These are phyloP conservation scores for Colletotrichum acutatum DNA, from an alignment of 2,329 filamentous ascomycete species.

Conservation along the genomic window DNA sequence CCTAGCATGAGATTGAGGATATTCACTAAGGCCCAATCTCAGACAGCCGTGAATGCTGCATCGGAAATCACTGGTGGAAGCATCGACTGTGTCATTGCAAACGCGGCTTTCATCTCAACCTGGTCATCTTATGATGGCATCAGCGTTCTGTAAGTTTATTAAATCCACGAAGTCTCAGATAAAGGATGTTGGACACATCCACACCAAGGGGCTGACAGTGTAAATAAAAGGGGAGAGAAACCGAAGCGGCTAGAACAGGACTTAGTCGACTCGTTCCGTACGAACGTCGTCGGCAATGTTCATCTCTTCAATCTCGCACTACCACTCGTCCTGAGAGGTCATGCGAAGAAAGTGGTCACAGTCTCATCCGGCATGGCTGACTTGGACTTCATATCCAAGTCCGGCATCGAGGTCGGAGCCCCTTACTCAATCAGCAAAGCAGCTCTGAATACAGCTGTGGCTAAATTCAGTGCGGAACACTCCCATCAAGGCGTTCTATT, in stretches of 20 bases:
- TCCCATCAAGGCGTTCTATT: constrained; percentile 62
- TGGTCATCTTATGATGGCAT: neutral
- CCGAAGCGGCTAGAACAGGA: constrained; percentile 10
- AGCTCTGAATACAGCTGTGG: constrained; percentile 61
- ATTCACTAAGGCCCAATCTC: neutral
- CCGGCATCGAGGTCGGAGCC: constrained; percentile 45
- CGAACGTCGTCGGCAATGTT: constrained; percentile 63
- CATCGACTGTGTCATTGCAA: neutral
- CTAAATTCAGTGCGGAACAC: constrained; percentile 64
- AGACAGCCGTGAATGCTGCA: neutral
- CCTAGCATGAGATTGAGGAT: neutral
- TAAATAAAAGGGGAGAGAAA: neutral
- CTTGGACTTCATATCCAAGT: constrained; percentile 51
- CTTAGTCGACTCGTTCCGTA: constrained; percentile 44
- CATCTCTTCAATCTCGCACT: constrained; percentile 64
- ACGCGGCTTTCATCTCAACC: neutral
- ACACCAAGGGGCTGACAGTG: neutral
- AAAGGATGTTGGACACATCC: neutral
- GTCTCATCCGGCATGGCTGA: constrained; percentile 62
- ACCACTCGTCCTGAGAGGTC: constrained; percentile 61
- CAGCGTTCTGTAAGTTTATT: neutral
- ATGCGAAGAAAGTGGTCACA: constrained; percentile 64
- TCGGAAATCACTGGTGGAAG: neutral
- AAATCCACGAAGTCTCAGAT: neutral
- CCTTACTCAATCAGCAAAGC: constrained; percentile 63